phyloP scores from a whole-genome alignment of 78 protist species.

The Salpingoeca rosetta region DNA sequence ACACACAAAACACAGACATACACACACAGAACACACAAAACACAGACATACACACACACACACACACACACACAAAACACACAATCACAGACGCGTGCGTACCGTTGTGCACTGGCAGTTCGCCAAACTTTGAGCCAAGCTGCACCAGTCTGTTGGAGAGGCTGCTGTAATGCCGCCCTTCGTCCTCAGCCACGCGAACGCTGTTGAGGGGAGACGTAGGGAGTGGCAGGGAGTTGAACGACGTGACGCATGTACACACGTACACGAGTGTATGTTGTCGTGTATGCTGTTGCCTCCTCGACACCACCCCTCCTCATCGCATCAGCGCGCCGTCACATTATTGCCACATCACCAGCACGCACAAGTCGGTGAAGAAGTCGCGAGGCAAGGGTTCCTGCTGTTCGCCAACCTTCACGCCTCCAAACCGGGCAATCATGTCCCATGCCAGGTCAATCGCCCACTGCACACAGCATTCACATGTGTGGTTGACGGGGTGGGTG shows the following conservation, averaged over 20 bases:
- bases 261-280: no score
- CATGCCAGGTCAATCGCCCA: constrained; percentile 24
- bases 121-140: constrained; percentile 14
- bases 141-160: background rate
- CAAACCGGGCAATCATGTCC: constrained; percentile 19
- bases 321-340: no score
- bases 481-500: no score
- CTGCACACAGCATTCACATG: no score
- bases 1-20: no score
- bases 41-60: no score
- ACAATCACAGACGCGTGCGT: background rate
- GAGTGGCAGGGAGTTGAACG: no score
- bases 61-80: background rate
- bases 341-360: background rate
- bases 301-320: background rate
- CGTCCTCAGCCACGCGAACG: background rate
- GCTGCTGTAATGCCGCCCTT: background rate
- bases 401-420: background rate
- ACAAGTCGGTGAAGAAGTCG: background rate
- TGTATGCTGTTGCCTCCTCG: background rate
- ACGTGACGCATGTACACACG: no score
- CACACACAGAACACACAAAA: no score
- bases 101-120: constrained; percentile 9
- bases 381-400: background rate
- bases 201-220: background rate